These are phyloP conservation scores for Suhomyces bribrorum DNA, from an alignment of 1,139 yeast genomes.

Conservation along the genomic window DNA sequence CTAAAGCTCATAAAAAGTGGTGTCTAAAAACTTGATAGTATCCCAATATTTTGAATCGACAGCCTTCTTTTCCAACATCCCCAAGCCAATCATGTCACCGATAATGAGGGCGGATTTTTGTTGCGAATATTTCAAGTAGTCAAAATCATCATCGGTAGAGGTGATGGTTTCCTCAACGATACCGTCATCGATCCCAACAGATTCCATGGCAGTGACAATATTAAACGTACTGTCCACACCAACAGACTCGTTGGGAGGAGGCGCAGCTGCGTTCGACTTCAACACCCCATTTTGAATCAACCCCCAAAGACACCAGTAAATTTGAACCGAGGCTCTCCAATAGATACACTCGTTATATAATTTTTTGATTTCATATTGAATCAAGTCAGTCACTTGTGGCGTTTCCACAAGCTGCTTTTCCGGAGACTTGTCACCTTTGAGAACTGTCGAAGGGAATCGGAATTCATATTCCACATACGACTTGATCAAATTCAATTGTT, in stretches of 20 bases:
- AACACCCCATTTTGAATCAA: slow-evolving; percentile 65
- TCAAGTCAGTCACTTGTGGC: slow-evolving; percentile 27
- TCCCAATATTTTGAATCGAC: slow-evolving; percentile 27
- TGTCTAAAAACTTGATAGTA: slow-evolving; percentile 44
- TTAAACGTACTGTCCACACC: slow-evolving; percentile 47
- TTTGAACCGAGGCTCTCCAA: slow-evolving; percentile 82
- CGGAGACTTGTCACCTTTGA: slow-evolving; percentile 21
- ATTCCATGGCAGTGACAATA: slow-evolving; percentile 38
- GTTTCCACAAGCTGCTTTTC: slow-evolving; percentile 17
- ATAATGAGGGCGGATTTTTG: slow-evolving; percentile 74
- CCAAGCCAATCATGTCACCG: slow-evolving; percentile 72
- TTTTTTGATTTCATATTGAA: slow-evolving; percentile 56
- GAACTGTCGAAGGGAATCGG: slow-evolving; percentile 39
- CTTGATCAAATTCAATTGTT: slow-evolving; percentile 69
- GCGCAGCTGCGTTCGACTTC: slow-evolving; percentile 14
- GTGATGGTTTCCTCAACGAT: slow-evolving; percentile 37
- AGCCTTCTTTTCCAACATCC: slow-evolving; percentile 45
- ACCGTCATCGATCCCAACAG: slow-evolving; percentile 25
- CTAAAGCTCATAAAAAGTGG: slow-evolving; percentile 31
- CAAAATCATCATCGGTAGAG: slow-evolving; percentile 69
- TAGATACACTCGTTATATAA: slow-evolving; percentile 64
- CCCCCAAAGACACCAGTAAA: slow-evolving; percentile 93
- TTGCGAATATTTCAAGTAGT: slow-evolving; percentile 71
- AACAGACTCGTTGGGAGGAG: slow-evolving; percentile 19
- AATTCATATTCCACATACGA: slow-evolving; percentile 66